These are phyloP conservation scores for Termitomyces sp. DNA, from an alignment of 768 basidiomycete genomes.

Conservation along the genomic window DNA sequence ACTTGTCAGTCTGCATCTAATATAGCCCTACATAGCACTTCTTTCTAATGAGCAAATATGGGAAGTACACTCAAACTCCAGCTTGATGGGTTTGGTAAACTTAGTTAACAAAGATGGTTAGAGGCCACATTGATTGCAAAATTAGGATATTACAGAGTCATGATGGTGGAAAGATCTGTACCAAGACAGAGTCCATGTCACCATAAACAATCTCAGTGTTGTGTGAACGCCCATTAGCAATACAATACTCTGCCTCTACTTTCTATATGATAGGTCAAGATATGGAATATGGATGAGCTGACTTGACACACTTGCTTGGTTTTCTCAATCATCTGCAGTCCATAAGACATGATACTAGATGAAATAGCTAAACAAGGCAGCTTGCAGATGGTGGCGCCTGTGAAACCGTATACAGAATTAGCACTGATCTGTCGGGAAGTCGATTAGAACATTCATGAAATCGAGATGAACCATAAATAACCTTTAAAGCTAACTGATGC, in stretches of 20 bases:
- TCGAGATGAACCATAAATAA: conserved; percentile 20
- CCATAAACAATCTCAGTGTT: conserved; percentile 97
- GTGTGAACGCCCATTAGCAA: conserved; percentile 78
- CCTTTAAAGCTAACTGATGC: conserved; percentile 94
- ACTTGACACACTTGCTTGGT: conserved; percentile 69
- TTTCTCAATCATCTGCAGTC: conserved; percentile 97
- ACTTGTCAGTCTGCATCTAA: conserved; percentile 94
- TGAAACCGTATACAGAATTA: conserved; percentile 99
- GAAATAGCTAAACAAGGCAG: conserved; percentile 94
- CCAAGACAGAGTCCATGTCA: conserved; percentile 99
- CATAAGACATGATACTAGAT: conserved; percentile 92
- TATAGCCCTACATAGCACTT: conserved; percentile 98
- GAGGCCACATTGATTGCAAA: background rate
- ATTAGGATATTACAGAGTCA: conserved; percentile 64
- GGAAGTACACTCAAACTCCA: conserved; percentile 99
- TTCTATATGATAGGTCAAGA: conserved; percentile 38
- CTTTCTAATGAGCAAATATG: conserved; percentile 96
- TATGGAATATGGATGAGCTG: background rate
- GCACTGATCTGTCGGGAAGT: conserved; percentile 72
- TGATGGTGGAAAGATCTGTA: conserved; percentile 83
- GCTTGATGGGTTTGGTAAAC: conserved; percentile 94
- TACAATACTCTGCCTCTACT: conserved; percentile 83
- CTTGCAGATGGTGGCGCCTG: conserved; percentile 96
- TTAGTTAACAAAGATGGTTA: conserved; percentile 44
- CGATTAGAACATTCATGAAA: background rate